phyloP scores from a whole-genome alignment of 208 protist genomes.

The Acanthamoeba lugdunensis region DNA sequence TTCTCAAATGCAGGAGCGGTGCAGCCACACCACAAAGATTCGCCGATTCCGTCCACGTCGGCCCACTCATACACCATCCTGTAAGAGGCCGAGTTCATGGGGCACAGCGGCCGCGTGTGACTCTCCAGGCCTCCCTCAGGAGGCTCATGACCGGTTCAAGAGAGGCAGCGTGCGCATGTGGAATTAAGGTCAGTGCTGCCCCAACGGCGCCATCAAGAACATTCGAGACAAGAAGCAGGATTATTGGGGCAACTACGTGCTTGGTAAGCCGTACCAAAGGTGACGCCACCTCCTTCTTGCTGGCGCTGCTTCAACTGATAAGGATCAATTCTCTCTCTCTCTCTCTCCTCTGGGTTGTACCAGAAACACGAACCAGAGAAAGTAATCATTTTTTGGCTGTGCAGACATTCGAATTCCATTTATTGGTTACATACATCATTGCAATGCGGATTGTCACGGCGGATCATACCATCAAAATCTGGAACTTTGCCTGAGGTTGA shows the following conservation, averaged over 20 bases:
- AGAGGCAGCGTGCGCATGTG: constrained; percentile 46
- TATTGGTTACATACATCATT: no score
- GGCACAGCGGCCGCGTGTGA: constrained; percentile 41
- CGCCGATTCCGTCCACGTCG: not conserved
- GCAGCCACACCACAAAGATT: not conserved
- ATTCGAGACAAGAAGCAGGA: not conserved
- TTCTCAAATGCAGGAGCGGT: not conserved
- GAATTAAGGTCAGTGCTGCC: not conserved
- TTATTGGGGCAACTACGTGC: constrained; percentile 12
- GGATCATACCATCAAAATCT: no score
- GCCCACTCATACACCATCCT: not conserved
- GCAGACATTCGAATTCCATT: no score
- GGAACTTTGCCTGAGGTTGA: no score
- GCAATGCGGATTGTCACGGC: no score
- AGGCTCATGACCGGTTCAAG: constrained; percentile 40
- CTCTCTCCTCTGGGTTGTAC: no score
- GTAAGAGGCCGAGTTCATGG: constrained; percentile 43
- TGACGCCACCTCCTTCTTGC: not conserved
- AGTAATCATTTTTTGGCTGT: no score
- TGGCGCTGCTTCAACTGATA: no score
- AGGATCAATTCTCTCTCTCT: no score
- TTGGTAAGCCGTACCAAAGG: constrained; percentile 48
- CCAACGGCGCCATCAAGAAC: not conserved
- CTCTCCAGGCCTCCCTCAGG: constrained; percentile 27
- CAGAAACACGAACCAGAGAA: no score